Evolutionary conservation across 352 stramenopile species (phyloP).

Genomic region (Phytophthora syringae): DNA sequence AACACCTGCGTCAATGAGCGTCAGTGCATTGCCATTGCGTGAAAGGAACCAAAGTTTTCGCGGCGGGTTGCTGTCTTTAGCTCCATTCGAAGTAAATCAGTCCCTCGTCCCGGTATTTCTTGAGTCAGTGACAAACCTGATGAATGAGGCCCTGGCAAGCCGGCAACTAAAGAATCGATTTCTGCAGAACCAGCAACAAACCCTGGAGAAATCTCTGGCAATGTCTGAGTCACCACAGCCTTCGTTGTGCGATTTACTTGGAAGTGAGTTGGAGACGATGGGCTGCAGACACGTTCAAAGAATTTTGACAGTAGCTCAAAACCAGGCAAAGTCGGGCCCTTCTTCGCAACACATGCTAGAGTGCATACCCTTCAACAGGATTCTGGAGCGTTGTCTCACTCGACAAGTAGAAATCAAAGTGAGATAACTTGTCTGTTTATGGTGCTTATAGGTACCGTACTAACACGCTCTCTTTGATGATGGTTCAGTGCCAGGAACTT

Average conservation of each 20-base stretch:
- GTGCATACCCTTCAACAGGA: conserved; percentile 45
- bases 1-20: conserved; percentile 17
- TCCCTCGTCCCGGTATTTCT: conserved; percentile 57
- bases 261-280: conserved; percentile 21
- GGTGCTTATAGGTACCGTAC: background rate
- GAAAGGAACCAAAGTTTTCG: conserved; percentile 47
- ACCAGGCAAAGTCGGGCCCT: background rate
- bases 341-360: conserved; percentile 24
- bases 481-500: conserved; percentile 48
- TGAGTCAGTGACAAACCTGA: conserved; percentile 27
- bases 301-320: conserved; percentile 2
- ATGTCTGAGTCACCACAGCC: background rate
- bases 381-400: conserved; percentile 43
- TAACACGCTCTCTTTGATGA: conserved; percentile 1
- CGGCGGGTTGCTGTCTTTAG: conserved; percentile 42
- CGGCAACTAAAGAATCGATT: conserved; percentile 74
- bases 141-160: conserved; percentile 62
- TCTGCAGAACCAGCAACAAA: conserved; percentile 41
- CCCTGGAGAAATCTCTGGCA: background rate
- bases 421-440: background rate
- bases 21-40: conserved; percentile 20
- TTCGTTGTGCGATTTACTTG: conserved; percentile 23
- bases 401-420: conserved; percentile 45
- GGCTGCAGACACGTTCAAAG: conserved; percentile 6
- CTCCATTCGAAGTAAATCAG: conserved; percentile 50